Percentiles rank a stretch among this genome's conserved stretches.
phyloP scores from a whole-genome alignment of 2,329 filamentous ascomycete species.

The Ophiosphaerella narmari region DNA sequence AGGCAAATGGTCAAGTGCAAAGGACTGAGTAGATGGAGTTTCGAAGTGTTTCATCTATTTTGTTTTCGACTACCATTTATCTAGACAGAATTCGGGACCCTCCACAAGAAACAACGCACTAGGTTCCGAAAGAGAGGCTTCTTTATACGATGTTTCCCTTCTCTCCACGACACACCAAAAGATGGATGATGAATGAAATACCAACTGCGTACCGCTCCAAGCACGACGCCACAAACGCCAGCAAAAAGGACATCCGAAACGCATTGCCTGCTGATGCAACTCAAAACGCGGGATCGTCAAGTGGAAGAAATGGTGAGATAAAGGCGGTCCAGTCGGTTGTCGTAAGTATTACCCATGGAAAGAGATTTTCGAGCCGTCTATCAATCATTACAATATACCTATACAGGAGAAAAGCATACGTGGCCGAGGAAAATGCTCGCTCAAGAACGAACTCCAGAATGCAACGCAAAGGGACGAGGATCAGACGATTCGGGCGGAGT shows the following conservation, averaged over 20 bases:
- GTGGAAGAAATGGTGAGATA: slow-evolving; percentile 30
- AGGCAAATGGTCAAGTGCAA: neutral
- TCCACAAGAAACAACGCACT: slow-evolving; percentile 20
- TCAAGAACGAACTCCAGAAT: slow-evolving; percentile 43
- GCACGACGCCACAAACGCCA: slow-evolving; percentile 36
- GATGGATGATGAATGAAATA: slow-evolving; percentile 32
- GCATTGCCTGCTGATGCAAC: slow-evolving; percentile 24
- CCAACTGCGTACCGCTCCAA: slow-evolving; percentile 23
- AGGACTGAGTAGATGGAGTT: neutral
- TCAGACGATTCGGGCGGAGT: slow-evolving; percentile 19
- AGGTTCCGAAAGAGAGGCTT: slow-evolving; percentile 22
- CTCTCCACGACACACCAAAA: slow-evolving; percentile 24
- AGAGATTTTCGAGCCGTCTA: slow-evolving; percentile 46
- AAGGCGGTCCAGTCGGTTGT: slow-evolving; percentile 37
- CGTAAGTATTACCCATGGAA: slow-evolving; percentile 42
- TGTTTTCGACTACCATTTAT: slow-evolving; percentile 25
- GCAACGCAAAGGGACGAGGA: slow-evolving; percentile 33
- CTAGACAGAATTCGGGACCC: slow-evolving; percentile 19
- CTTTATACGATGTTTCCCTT: slow-evolving; percentile 36
- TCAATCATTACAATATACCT: slow-evolving; percentile 49
- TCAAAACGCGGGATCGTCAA: slow-evolving; percentile 24
- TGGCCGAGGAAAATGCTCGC: slow-evolving; percentile 33
- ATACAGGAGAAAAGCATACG: slow-evolving; percentile 41
- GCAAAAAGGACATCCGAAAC: slow-evolving; percentile 26
- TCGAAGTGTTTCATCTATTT: slow-evolving; percentile 25